These are phyloP conservation scores for Bipolaris cookei DNA, from an alignment of 2,329 filamentous ascomycete species.

Conservation along the genomic window DNA sequence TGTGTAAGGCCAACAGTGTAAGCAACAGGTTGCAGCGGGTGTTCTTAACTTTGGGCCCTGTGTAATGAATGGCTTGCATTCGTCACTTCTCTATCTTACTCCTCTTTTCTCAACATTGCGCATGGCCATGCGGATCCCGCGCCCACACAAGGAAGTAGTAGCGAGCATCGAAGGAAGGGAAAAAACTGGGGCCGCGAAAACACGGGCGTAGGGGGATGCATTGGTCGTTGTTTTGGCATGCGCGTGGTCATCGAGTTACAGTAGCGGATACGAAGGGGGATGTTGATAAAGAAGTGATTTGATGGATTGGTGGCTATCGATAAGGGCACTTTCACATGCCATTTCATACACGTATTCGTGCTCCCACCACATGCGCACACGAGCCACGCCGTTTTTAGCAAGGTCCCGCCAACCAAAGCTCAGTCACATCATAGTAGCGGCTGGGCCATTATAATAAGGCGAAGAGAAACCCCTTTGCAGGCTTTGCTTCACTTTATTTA, in stretches of 20 bases:
- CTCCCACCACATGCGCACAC: conserved; percentile 6
- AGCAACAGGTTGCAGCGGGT: too few relatives aligned
- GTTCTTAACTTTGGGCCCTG: too few relatives aligned
- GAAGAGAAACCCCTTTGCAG: conserved; percentile 11
- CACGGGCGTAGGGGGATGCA: neutral
- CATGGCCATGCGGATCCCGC: neutral
- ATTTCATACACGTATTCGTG: conserved; percentile 12
- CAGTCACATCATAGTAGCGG: conserved; percentile 21
- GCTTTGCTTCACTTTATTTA: conserved; percentile 16
- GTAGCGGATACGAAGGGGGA: neutral
- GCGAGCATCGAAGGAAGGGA: neutral
- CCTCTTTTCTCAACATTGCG: conserved; percentile 6
- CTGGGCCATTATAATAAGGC: conserved; percentile 36
- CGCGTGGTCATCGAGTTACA: neutral
- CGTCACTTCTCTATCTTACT: neutral
- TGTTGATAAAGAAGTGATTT: neutral
- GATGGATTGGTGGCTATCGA: conserved; percentile 23
- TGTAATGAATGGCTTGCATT: too few relatives aligned
- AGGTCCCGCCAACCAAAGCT: conserved; percentile 20
- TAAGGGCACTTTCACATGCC: conserved; percentile 37
- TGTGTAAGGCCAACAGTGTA: too few relatives aligned
- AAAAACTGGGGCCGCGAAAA: neutral
- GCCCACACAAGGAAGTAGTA: conserved; percentile 4
- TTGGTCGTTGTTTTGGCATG: neutral
- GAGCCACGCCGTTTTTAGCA: conserved; percentile 34